Evolutionary conservation across 2,329 filamentous ascomycete genomes (phyloP), one percentile per base, ranked within the genome.

Genomic region (Verticillium klebahnii): DNA sequence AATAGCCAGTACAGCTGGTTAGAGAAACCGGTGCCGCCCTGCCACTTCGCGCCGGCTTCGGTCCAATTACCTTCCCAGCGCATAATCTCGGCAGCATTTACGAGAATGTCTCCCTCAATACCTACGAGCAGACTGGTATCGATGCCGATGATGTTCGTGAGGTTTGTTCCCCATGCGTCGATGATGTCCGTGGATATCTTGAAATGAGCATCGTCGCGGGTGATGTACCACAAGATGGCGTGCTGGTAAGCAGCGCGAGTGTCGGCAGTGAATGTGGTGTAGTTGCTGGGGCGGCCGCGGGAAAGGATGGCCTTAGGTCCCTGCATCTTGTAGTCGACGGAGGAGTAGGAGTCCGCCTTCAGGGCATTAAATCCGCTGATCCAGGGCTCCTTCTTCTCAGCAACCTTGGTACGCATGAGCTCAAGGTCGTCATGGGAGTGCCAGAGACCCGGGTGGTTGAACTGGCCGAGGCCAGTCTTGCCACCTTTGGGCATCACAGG

Each of bases 11-110:
- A 79, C 1, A 78, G 67, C 66, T 77, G 74, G 57, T 69, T 75
- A 8, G 70, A 71, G 63, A 78, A 78, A 1, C 76, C 76, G 1
- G 65, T 68, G 1, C 71, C 71, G 2, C 77, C 77, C n/a, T 67
- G 63, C 67, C 67, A 70, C n/a, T 60, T 67, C 0, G 74, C 69
- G 2, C 75, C 74, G 2, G 63, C 32, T 61, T 79, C 76, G 0
- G 67, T 66, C 76, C 77, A 79, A 25, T 68, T 67, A 8, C 74
- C 76, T 62, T 79, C 77, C 74, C 75, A 78, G 34, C 76, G 72
- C 75, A 79, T 77, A 34, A 79, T 77, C 66, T 79, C 77, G 0
- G 75, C 77, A 0, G 76, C 76, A 37, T 79, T 79, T 23, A 71
- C 75, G 9, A 79, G 71, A 17, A 78, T 45, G 25, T 74, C 72